Conservation (phyloP, 2,329 filamentous ascomycete species). For the Trichoderma koningiopsis region DNA sequence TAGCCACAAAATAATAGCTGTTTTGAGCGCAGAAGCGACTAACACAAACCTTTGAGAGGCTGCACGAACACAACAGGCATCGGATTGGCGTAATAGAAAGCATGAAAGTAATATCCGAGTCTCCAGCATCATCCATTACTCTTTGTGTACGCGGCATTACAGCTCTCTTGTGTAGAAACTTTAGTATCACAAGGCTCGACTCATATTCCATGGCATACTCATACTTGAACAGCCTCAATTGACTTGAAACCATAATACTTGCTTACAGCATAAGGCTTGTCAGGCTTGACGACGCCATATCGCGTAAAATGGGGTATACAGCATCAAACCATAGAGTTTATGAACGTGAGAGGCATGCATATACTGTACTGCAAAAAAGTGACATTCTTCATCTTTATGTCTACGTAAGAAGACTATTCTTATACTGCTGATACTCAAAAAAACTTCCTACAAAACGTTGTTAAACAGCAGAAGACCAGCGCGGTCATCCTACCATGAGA, state of each 20-base stretch:
- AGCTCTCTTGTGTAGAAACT: not conserved
- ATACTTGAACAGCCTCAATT: not conserved
- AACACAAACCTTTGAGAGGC: not conserved
- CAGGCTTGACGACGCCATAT: not conserved
- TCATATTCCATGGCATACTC: not conserved
- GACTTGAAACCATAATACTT: not conserved
- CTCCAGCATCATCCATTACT: no score
- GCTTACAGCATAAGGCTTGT: not conserved
- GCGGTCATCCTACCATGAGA: not conserved
- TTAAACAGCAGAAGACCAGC: not conserved
- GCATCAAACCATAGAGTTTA: not conserved
- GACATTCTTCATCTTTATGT: not conserved
- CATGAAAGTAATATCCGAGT: not conserved
- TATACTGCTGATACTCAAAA: not conserved
- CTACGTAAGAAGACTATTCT: not conserved
- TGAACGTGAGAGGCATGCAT: not conserved
- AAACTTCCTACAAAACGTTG: not conserved
- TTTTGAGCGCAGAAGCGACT: not conserved
- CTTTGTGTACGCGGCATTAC: not conserved
- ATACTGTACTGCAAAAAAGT: not conserved
- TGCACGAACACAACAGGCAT: not conserved
- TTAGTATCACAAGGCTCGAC: not conserved
- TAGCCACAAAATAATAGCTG: slow-evolving; percentile 1
- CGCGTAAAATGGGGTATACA: not conserved
- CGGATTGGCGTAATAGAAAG: not conserved